Evolutionary conservation across 805 yeast genomes (phyloP).

Genomic region (Torulaspora delbrueckii): DNA sequence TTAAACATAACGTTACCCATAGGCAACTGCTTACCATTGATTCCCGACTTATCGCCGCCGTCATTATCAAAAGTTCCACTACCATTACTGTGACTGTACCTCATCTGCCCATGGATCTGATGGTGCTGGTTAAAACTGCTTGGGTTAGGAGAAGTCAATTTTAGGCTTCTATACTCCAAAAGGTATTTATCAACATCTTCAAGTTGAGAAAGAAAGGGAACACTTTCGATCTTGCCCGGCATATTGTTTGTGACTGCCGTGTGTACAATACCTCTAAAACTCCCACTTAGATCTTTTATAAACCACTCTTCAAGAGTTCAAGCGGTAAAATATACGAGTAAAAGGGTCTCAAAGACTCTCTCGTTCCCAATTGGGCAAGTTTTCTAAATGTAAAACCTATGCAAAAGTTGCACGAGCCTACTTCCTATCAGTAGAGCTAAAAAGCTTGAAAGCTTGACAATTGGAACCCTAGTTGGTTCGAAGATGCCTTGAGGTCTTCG

Average conservation of each 20-base stretch:
- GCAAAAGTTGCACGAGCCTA: background rate
- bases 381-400: background rate
- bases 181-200: slow-evolving; percentile 35
- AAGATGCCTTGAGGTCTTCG: background rate
- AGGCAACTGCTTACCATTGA: slow-evolving; percentile 6
- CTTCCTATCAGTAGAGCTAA: background rate
- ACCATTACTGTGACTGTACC: slow-evolving; percentile 3
- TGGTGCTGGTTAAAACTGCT: slow-evolving; percentile 6
- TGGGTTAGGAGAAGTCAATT: slow-evolving; percentile 16
- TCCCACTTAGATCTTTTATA: background rate
- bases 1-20: slow-evolving; percentile 8
- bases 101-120: slow-evolving; percentile 3
- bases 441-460: background rate
- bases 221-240: slow-evolving; percentile 31
- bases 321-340: background rate
- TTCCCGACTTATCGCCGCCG: slow-evolving; percentile 3
- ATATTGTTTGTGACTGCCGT: slow-evolving; percentile 9
- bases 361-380: background rate
- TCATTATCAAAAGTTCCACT: slow-evolving; percentile 4
- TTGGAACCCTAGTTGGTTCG: background rate
- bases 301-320: background rate
- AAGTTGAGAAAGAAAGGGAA: slow-evolving; percentile 34
- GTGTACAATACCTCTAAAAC: background rate
- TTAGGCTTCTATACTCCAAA: slow-evolving; percentile 25
- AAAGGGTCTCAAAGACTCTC: background rate